Conservation (phyloP, 2,329 filamentous ascomycete species). For the Pseudopithomyces chartarum region DNA sequence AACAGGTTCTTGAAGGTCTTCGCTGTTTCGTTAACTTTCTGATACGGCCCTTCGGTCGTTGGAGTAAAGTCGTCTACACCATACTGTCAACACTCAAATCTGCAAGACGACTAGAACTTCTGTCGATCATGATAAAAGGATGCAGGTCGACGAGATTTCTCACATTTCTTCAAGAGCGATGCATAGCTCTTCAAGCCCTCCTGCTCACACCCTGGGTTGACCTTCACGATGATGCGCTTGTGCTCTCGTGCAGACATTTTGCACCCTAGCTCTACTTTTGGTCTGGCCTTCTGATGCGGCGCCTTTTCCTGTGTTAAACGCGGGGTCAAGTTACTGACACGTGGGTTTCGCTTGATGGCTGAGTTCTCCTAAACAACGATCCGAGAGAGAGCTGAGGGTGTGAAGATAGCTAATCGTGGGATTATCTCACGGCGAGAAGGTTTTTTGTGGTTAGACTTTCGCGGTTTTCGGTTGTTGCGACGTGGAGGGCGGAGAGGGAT, state of each 20-base stretch:
- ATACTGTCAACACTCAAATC: neutral
- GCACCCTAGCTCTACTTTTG: neutral
- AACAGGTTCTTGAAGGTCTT: constrained; percentile 22
- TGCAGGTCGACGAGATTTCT: neutral
- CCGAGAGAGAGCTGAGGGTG: neutral
- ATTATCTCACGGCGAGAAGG: neutral
- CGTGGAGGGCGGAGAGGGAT: neutral
- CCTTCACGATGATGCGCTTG: constrained; percentile 28
- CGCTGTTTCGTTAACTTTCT: constrained; percentile 53
- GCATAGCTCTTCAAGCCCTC: constrained; percentile 67
- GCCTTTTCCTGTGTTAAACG: neutral
- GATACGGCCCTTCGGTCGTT: constrained; percentile 67
- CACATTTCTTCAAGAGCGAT: constrained; percentile 62
- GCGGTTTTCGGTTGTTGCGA: neutral
- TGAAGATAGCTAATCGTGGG: neutral
- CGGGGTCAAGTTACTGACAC: neutral
- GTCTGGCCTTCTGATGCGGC: neutral
- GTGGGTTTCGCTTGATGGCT: too few species aligned
- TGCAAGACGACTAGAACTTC: too few species aligned
- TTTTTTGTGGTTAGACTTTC: neutral
- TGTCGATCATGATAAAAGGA: neutral
- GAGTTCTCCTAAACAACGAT: neutral
- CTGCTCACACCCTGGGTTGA: constrained; percentile 30
- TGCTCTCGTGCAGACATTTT: constrained; percentile 19
- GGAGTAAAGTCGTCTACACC: constrained; percentile 59